These are phyloP conservation scores for Microcos paniculata DNA, from an alignment of 345 rosid genomes.

Conservation along the genomic window DNA sequence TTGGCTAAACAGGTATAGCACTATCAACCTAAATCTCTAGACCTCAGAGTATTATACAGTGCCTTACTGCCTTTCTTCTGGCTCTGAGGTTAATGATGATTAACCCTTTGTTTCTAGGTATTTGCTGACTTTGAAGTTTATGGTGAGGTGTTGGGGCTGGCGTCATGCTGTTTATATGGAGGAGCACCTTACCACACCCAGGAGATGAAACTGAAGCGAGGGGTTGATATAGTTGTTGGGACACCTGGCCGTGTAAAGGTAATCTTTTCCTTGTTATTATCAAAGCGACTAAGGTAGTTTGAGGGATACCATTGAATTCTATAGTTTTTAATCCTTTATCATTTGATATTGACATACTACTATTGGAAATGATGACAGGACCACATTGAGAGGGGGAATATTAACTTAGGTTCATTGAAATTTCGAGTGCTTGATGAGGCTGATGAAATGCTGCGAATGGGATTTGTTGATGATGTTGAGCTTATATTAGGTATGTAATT, in stretches of 20 bases:
- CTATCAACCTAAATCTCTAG: background rate
- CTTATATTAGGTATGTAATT: conserved; percentile 69
- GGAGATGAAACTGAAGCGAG: conserved; percentile 65
- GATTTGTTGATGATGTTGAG: conserved; percentile 96
- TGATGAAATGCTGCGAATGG: conserved; percentile 98
- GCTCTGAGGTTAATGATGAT: background rate
- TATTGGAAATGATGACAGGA: conserved; percentile 44
- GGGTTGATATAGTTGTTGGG: conserved; percentile 89
- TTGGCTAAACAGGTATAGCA: conserved; percentile 78
- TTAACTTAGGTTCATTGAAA: conserved; percentile 60
- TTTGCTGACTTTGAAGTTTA: conserved; percentile 76
- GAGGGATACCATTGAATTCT: background rate
- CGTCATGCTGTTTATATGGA: conserved; percentile 85
- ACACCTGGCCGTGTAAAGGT: conserved; percentile 98
- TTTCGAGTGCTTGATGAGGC: conserved; percentile 98
- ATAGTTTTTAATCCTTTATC: background rate
- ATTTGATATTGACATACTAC: background rate
- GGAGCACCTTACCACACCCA: conserved; percentile 73
- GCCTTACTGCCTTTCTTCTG: background rate
- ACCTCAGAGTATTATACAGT: background rate
- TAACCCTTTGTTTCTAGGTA: conserved; percentile 41
- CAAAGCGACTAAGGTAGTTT: background rate
- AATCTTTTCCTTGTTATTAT: background rate
- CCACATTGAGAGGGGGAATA: conserved; percentile 73
- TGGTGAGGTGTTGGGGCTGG: conserved; percentile 75